Evolutionary conservation across 768 basidiomycete genomes (phyloP).

Genomic region (Podaxis sp.): DNA sequence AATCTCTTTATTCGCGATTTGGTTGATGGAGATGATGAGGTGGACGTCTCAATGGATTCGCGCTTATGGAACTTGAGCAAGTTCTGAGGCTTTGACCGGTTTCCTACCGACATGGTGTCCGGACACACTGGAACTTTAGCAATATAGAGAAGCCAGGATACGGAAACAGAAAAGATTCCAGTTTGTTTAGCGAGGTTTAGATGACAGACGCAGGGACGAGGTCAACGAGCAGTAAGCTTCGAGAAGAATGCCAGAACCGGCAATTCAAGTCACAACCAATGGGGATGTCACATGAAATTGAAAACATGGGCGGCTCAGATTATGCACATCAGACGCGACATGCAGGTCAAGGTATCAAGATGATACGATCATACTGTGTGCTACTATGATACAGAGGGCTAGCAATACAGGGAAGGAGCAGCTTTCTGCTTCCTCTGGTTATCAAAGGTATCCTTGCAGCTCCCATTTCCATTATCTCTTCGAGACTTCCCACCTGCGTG

Average conservation of each 20-base stretch:
- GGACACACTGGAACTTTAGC: not conserved
- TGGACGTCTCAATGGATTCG: not conserved
- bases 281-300: not conserved
- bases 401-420: not conserved
- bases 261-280: not conserved
- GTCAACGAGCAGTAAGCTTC: not conserved
- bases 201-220: not conserved
- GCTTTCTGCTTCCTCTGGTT: conserved; percentile 1
- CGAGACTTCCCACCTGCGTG: not conserved
- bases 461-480: not conserved
- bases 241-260: not conserved
- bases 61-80: conserved; percentile 4
- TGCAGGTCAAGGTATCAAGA: not conserved
- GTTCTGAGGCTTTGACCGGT: not conserved
- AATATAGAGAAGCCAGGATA: not conserved
- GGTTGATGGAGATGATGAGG: conserved; percentile 17
- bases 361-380: not conserved
- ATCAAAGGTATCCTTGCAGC: not conserved
- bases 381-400: not conserved
- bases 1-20: too few relatives aligned
- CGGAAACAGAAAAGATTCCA: not conserved
- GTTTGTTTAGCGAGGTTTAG: too few relatives aligned
- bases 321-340: not conserved
- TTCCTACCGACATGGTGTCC: not conserved
- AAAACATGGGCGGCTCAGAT: not conserved